phyloP scores from a whole-genome alignment of 805 yeast genomes.

The Lipomyces anomalus region DNA sequence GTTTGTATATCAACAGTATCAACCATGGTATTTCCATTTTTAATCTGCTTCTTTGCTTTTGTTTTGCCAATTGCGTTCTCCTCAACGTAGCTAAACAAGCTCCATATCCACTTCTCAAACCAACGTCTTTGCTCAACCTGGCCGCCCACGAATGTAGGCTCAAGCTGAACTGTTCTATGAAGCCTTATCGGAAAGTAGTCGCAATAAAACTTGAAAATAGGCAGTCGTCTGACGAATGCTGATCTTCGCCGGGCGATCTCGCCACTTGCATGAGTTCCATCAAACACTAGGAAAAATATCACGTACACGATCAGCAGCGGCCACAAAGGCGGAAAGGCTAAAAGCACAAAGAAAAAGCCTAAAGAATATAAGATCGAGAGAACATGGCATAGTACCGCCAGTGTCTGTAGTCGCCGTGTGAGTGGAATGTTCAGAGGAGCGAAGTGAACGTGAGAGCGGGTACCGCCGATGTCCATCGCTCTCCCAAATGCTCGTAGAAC shows the following conservation, averaged over 20 bases:
- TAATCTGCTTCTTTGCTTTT: background rate
- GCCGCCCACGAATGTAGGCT: constrained; percentile 54
- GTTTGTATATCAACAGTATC: background rate
- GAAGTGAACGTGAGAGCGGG: constrained; percentile 13
- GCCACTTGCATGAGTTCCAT: constrained; percentile 73
- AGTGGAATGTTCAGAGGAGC: constrained; percentile 57
- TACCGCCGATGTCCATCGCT: too few relatives aligned
- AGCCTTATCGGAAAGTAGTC: constrained; percentile 73
- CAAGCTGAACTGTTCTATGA: constrained; percentile 60
- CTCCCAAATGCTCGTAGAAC: too few relatives aligned
- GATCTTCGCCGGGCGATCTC: constrained; percentile 54
- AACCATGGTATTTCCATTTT: background rate
- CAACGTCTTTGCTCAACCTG: constrained; percentile 13
- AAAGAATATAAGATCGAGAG: constrained; percentile 19
- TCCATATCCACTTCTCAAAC: constrained; percentile 13
- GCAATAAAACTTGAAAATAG: constrained; percentile 66
- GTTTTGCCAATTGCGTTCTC: background rate
- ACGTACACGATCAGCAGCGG: constrained; percentile 58
- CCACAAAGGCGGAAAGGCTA: constrained; percentile 65
- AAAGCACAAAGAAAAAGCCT: constrained; percentile 44
- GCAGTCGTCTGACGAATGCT: constrained; percentile 48
- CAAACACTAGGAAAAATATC: constrained; percentile 44
- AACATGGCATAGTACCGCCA: constrained; percentile 46
- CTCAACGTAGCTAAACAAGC: constrained; percentile 5
- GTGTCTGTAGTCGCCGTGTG: constrained; percentile 54